Conservation (phyloP, 2,329 filamentous ascomycete genomes). For the Akanthomyces uredinophilus region DNA sequence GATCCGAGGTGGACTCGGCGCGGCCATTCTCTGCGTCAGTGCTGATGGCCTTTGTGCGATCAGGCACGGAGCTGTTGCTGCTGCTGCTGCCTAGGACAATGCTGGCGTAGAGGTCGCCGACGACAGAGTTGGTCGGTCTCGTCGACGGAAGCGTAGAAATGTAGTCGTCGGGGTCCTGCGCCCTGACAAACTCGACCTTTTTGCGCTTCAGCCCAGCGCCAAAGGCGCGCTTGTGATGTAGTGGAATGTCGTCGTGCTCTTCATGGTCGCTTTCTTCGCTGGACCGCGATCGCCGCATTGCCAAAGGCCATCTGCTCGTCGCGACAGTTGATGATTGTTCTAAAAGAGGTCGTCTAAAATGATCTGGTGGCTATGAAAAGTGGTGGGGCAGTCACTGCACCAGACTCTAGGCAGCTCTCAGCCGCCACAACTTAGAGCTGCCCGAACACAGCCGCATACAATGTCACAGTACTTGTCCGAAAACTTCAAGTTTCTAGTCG, state of each 20-base stretch:
- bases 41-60: not conserved
- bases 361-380: not conserved
- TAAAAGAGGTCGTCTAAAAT: not conserved
- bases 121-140: conserved; percentile 22
- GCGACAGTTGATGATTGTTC: not conserved
- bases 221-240: conserved; percentile 50
- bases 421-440: not conserved
- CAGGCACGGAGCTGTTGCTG: conserved; percentile 6
- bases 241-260: conserved; percentile 43
- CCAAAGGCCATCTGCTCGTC: conserved; percentile 2
- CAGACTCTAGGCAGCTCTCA: not conserved
- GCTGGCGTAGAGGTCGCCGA: conserved; percentile 60
- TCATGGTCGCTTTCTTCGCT: conserved; percentile 22
- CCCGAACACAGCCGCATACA: too few relatives aligned
- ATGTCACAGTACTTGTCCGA: too few relatives aligned
- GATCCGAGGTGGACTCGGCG: conserved; percentile 10
- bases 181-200: conserved; percentile 53
- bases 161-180: conserved; percentile 35
- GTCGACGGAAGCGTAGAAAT: conserved; percentile 24
- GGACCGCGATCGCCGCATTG: conserved; percentile 24
- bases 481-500: too few relatives aligned
- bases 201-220: conserved; percentile 52
- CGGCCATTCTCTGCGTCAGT: conserved; percentile 17
- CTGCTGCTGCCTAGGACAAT: conserved; percentile 54
- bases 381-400: not conserved